These are phyloP conservation scores for Pistacia atlantica DNA, from an alignment of 345 rosid genomes.

Conservation along the genomic window DNA sequence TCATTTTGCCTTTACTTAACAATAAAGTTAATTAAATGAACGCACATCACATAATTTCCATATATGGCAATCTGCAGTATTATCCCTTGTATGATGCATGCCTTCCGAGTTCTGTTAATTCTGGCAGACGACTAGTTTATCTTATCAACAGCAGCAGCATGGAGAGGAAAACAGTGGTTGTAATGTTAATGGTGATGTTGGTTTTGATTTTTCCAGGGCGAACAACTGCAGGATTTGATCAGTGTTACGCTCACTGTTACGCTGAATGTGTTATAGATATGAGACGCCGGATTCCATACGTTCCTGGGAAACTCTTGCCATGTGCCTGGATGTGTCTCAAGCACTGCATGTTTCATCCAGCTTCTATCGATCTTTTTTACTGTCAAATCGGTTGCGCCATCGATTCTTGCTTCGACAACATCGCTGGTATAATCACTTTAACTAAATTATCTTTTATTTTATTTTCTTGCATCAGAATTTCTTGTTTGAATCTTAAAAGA, in stretches of 20 bases:
- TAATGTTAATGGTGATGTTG: background rate
- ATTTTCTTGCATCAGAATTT: background rate
- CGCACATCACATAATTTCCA: no score
- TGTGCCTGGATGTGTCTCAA: constrained; percentile 4
- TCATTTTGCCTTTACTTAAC: no score
- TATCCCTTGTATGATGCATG: no score
- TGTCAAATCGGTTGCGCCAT: background rate
- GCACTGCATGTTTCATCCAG: background rate
- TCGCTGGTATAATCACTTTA: background rate
- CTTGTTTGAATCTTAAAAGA: background rate
- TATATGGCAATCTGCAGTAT: no score
- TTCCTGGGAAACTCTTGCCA: constrained; percentile 7
- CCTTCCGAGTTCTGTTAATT: no score
- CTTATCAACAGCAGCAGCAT: background rate
- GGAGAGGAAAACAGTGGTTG: background rate
- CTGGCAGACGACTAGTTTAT: no score
- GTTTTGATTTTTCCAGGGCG: background rate
- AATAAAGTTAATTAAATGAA: no score
- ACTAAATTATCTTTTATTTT: no score
- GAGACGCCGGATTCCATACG: background rate
- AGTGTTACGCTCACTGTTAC: constrained; percentile 3
- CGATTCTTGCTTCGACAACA: background rate
- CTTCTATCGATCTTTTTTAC: background rate
- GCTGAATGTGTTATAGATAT: constrained; percentile 2
- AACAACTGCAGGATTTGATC: background rate